A percentile compares a stretch with the other conserved stretches of the same genome.
These are phyloP conservation scores for Rhodomyrtus psidioides DNA, from an alignment of 441 rosid species.

Conservation along the genomic window DNA sequence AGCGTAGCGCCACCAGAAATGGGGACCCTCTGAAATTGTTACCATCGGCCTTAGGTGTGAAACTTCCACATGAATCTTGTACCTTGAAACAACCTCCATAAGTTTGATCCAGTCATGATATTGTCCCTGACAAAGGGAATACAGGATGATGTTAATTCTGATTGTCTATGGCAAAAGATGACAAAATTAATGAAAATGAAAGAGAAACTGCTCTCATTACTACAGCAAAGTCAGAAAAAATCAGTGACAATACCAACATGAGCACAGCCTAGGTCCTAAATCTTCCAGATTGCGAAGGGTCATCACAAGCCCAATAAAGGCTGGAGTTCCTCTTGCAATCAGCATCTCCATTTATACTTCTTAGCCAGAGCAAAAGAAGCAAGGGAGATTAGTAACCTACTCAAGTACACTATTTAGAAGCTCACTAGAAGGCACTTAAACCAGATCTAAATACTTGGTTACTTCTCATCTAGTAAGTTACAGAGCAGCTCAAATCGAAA, in stretches of 20 bases:
- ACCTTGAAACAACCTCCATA: slow-evolving; percentile 83
- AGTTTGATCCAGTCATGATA: slow-evolving; percentile 97
- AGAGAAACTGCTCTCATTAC: not conserved
- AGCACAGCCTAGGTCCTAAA: not conserved
- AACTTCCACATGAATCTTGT: slow-evolving; percentile 73
- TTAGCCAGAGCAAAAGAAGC: not conserved
- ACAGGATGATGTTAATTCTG: not conserved
- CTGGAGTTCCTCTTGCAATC: not conserved
- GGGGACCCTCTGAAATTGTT: slow-evolving; percentile 56
- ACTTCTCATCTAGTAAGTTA: not conserved
- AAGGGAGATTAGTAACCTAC: not conserved
- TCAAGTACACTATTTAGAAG: not conserved
- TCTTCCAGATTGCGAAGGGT: not conserved
- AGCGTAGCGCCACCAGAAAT: slow-evolving; percentile 93
- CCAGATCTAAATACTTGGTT: not conserved
- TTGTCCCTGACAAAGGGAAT: slow-evolving; percentile 56
- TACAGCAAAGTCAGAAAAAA: not conserved
- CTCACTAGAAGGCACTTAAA: not conserved
- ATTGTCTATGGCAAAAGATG: not conserved
- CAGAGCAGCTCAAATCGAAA: not conserved
- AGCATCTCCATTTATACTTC: not conserved
- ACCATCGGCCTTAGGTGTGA: slow-evolving; percentile 86
- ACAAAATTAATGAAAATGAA: not conserved
- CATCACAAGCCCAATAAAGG: not conserved
- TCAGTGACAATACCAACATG: not conserved